A percentile compares a stretch with the other conserved stretches of the same genome.
These are phyloP conservation scores for Epithemia pelagica DNA, from an alignment of 108 stramenopile genomes.

Conservation along the genomic window DNA sequence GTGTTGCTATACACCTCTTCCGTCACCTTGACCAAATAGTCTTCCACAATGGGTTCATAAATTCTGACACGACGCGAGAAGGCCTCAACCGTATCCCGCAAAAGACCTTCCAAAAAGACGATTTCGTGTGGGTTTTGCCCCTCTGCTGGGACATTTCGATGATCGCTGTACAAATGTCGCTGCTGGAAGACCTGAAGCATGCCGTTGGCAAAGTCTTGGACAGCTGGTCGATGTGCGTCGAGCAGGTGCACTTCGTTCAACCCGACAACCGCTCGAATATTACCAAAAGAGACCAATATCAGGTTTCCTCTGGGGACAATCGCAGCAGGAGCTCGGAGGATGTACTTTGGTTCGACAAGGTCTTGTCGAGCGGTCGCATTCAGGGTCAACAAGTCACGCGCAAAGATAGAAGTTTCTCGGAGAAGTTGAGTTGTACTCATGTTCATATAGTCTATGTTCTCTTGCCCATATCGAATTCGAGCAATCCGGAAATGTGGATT, in stretches of 20 bases:
- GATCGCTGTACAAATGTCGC: neutral
- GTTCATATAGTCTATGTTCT: constrained; percentile 19
- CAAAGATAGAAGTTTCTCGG: constrained; percentile 44
- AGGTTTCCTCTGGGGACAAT: constrained; percentile 65
- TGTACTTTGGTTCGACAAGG: constrained; percentile 14
- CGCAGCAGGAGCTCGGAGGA: constrained; percentile 42
- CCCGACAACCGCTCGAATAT: constrained; percentile 66
- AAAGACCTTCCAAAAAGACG: constrained; percentile 72
- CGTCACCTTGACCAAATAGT: constrained; percentile 50
- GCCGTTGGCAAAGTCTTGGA: constrained; percentile 32
- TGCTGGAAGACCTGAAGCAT: constrained; percentile 14
- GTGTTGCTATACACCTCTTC: constrained; percentile 64
- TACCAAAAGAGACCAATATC: constrained; percentile 67
- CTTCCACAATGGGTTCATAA: constrained; percentile 84
- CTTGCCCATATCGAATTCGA: constrained; percentile 14
- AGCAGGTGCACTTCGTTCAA: constrained; percentile 52
- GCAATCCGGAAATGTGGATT: constrained; percentile 19
- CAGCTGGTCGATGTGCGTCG: constrained; percentile 63
- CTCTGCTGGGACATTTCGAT: neutral
- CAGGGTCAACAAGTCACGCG: constrained; percentile 75
- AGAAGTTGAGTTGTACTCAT: constrained; percentile 44
- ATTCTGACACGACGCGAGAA: constrained; percentile 62
- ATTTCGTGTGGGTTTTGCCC: constrained; percentile 46
- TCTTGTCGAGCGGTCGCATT: constrained; percentile 46
- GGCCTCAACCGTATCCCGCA: constrained; percentile 66